Evolutionary conservation across 805 yeast genomes (phyloP).

Genomic region (Candida montana): DNA sequence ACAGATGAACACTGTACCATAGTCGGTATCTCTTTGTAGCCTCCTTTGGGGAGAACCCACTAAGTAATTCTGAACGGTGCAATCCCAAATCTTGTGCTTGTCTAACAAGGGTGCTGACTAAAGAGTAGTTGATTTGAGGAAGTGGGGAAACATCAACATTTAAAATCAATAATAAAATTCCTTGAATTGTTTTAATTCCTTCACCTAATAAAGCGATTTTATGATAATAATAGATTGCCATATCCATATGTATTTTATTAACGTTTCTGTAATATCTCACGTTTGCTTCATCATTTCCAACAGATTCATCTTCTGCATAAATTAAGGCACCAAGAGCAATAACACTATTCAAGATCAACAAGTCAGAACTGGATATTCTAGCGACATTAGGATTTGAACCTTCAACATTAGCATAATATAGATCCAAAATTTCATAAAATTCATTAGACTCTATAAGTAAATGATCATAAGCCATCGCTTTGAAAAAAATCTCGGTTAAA

Average conservation of each 20-base stretch:
- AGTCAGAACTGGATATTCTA: slow-evolving; percentile 26
- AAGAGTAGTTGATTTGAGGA: slow-evolving; percentile 36
- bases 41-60: slow-evolving; percentile 33
- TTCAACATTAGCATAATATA: slow-evolving; percentile 11
- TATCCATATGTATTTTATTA: slow-evolving; percentile 29
- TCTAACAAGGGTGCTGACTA: slow-evolving; percentile 43
- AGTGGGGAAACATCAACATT: slow-evolving; percentile 32
- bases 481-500: slow-evolving; percentile 15
- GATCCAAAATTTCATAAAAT: slow-evolving; percentile 14
- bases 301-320: background rate
- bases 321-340: slow-evolving; percentile 21
- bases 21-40: slow-evolving; percentile 32
- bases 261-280: slow-evolving; percentile 22
- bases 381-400: slow-evolving; percentile 5
- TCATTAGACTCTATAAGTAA: slow-evolving; percentile 15
- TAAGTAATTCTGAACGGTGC: slow-evolving; percentile 42
- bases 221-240: slow-evolving; percentile 49
- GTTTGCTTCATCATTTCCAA: slow-evolving; percentile 1
- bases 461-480: slow-evolving; percentile 5
- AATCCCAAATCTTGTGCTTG: slow-evolving; percentile 56
- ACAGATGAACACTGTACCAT: slow-evolving; percentile 46
- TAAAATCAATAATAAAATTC: slow-evolving; percentile 40
- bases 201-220: slow-evolving; percentile 44
- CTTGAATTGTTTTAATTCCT: slow-evolving; percentile 47
- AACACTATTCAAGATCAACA: slow-evolving; percentile 27